Conservation (phyloP, 2,329 filamentous ascomycete genomes). For the Aspergillus sclerotialis region DNA sequence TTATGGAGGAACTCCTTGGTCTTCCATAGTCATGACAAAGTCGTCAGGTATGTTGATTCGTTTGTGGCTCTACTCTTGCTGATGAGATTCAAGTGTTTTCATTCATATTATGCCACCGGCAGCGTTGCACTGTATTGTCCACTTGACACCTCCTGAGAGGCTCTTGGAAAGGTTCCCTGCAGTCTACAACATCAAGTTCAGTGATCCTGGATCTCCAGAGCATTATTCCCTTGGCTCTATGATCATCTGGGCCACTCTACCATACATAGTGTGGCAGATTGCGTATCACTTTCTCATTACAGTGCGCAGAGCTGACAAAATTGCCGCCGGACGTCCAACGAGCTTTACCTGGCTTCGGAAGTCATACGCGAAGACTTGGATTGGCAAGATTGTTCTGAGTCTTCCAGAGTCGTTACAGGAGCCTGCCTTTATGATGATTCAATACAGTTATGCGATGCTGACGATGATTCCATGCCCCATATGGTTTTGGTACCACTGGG, state of each 20-base stretch:
- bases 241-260: constrained; percentile 89
- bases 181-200: constrained; percentile 70
- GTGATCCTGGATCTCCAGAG: constrained; percentile 61
- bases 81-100: constrained; percentile 58
- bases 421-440: constrained; percentile 89
- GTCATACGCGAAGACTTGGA: constrained; percentile 82
- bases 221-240: constrained; percentile 77
- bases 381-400: constrained; percentile 76
- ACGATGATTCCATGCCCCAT: constrained; percentile 93
- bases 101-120: constrained; percentile 99
- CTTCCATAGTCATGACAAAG: constrained; percentile 97
- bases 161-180: constrained; percentile 73
- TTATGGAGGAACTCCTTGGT: constrained; percentile 99
- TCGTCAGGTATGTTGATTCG: constrained; percentile 58
- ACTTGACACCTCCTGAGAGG: constrained; percentile 61
- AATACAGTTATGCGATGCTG: constrained; percentile 81
- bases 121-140: constrained; percentile 84
- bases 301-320: constrained; percentile 88
- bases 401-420: constrained; percentile 74
- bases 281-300: constrained; percentile 93
- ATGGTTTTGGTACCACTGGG: constrained; percentile 87
- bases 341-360: constrained; percentile 95
- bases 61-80: not conserved
- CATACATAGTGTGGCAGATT: constrained; percentile 89
- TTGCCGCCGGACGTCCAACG: constrained; percentile 87